Conservation (phyloP, 2,329 filamentous ascomycete species). For the Aspergillus sergii region DNA sequence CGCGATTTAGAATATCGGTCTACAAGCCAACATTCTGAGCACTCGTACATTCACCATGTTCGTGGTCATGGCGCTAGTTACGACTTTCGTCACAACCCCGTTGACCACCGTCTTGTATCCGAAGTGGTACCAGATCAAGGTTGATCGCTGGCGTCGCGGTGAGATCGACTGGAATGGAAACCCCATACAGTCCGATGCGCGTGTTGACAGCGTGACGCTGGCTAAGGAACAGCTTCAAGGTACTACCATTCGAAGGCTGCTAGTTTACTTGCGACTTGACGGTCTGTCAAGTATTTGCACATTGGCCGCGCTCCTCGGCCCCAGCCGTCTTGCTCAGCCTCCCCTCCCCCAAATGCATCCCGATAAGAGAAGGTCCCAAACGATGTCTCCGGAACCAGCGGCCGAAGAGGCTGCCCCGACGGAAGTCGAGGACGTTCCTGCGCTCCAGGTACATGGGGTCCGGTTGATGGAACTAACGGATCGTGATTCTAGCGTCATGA, state of each 20-base stretch:
- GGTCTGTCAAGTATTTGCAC: slow-evolving; percentile 81
- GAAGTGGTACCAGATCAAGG: slow-evolving; percentile 72
- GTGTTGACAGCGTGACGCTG: slow-evolving; percentile 48
- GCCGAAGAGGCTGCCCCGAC: slow-evolving; percentile 25
- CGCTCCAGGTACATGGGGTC: slow-evolving; percentile 78
- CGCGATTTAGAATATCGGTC: slow-evolving; percentile 68
- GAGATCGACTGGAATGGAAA: slow-evolving; percentile 88
- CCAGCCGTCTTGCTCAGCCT: slow-evolving; percentile 43
- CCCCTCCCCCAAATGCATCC: slow-evolving; percentile 40
- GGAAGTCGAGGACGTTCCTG: slow-evolving; percentile 30
- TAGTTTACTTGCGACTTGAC: slow-evolving; percentile 83
- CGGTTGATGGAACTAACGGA: slow-evolving; percentile 86
- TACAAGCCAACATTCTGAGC: slow-evolving; percentile 80
- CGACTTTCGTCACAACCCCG: slow-evolving; percentile 81
- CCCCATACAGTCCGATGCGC: slow-evolving; percentile 42
- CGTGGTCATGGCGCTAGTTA: slow-evolving; percentile 88
- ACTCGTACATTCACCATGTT: slow-evolving; percentile 87
- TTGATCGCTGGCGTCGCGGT: slow-evolving; percentile 74
- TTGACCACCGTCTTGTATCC: slow-evolving; percentile 75
- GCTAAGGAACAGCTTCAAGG: slow-evolving; percentile 54
- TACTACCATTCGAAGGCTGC: slow-evolving; percentile 62
- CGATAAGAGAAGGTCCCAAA: slow-evolving; percentile 27
- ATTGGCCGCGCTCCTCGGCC: slow-evolving; percentile 77
- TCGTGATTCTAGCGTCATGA: slow-evolving; percentile 93
- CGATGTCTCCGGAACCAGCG: slow-evolving; percentile 19